phyloP scores from a whole-genome alignment of 257 asterid species.

The Lycium ferocissimum region DNA sequence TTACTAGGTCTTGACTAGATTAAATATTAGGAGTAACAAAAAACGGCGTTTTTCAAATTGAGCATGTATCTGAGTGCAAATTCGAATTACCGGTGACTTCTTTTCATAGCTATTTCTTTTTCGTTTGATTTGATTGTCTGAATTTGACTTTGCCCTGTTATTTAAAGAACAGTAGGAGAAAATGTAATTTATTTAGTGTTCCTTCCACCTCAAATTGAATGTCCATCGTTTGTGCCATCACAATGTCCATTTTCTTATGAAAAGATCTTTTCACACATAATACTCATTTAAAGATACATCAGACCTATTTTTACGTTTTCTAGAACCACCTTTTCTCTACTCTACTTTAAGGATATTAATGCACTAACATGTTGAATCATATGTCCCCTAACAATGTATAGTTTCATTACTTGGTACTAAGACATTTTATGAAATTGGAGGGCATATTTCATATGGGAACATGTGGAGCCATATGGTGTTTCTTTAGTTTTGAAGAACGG shows the following conservation, averaged over 20 bases:
- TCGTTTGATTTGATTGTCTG: background rate
- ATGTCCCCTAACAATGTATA: background rate
- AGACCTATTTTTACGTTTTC: background rate
- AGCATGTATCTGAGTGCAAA: background rate
- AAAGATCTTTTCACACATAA: background rate
- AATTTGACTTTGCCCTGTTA: background rate
- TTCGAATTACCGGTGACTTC: background rate
- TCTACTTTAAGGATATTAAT: background rate
- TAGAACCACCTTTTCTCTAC: background rate
- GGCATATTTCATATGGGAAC: conserved; percentile 1
- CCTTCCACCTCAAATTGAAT: background rate
- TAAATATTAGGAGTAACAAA: background rate
- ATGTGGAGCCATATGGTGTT: background rate
- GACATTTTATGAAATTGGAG: background rate
- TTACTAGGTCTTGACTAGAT: background rate
- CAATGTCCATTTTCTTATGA: background rate
- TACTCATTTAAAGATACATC: background rate
- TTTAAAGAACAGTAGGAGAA: background rate
- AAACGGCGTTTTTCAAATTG: background rate
- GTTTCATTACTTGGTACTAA: background rate
- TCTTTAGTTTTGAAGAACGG: background rate
- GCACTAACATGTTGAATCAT: background rate
- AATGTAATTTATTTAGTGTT: background rate
- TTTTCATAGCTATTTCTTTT: background rate
- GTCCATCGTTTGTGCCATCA: background rate